Evolutionary conservation across 768 basidiomycete species (phyloP).

Genomic region (Boletus barrowsii): DNA sequence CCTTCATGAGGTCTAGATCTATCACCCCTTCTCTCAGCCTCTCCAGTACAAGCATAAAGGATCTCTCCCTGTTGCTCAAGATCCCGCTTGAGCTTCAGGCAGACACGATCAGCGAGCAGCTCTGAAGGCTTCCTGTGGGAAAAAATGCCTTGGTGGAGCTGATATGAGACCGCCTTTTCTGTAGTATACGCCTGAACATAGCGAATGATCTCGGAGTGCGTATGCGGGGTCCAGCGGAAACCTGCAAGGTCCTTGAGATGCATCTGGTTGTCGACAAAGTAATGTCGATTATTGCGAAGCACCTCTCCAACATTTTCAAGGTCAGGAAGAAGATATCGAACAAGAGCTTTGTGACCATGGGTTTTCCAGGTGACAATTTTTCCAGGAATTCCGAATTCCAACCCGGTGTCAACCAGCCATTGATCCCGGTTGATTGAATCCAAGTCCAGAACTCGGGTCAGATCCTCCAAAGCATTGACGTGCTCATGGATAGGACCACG

Average conservation of each 20-base stretch:
- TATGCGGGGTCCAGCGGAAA: not conserved
- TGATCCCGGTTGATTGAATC: not conserved
- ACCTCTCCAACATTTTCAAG: not conserved
- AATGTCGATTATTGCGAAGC: rapidly evolving
- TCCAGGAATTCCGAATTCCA: not conserved
- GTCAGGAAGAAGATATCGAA: not conserved
- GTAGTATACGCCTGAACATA: constrained; percentile 13
- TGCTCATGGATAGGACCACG: not conserved
- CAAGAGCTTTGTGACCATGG: not conserved
- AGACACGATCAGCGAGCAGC: not conserved
- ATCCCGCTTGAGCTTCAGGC: not conserved
- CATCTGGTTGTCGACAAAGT: not conserved
- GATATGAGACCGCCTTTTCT: constrained; percentile 4
- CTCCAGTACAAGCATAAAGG: not conserved
- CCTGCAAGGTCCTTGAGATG: constrained; percentile 7
- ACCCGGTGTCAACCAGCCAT: not conserved
- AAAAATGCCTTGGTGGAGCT: constrained; percentile 7
- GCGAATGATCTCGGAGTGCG: not conserved
- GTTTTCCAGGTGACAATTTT: not conserved
- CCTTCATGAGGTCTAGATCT: not conserved
- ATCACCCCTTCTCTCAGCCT: not conserved
- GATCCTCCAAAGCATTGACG: not conserved
- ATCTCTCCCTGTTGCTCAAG: not conserved
- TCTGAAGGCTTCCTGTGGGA: not conserved
- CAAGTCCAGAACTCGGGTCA: not conserved